Evolutionary conservation across 768 basidiomycete species (phyloP).

Genomic region (Mycena floridula): DNA sequence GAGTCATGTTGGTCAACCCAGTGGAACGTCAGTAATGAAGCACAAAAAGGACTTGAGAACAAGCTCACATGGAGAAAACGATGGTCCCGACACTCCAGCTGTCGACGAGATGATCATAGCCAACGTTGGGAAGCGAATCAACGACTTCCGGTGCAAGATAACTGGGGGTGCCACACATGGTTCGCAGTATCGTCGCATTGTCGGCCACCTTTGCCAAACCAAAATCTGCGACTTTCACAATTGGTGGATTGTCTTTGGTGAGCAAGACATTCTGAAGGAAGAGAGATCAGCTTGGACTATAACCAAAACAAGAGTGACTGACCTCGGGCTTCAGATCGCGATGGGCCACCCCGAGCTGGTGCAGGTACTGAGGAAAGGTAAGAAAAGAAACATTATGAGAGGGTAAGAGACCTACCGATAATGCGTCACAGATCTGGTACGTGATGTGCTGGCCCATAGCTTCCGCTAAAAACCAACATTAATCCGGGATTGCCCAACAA

Average conservation of each 20-base stretch:
- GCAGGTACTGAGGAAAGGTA: slow-evolving; percentile 49
- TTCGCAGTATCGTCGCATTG: slow-evolving; percentile 73
- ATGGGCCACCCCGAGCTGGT: slow-evolving; percentile 75
- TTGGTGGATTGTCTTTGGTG: slow-evolving; percentile 61
- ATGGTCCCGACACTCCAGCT: slow-evolving; percentile 97
- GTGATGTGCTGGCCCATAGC: slow-evolving; percentile 61
- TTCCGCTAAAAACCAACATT: slow-evolving; percentile 47
- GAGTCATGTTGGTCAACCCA: slow-evolving; percentile 72
- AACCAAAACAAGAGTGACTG: too few relatives aligned
- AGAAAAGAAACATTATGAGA: background rate
- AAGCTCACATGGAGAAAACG: slow-evolving; percentile 73
- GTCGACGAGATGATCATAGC: slow-evolving; percentile 88
- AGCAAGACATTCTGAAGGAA: slow-evolving; percentile 87
- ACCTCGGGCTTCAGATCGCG: slow-evolving; percentile 94
- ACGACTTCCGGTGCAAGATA: slow-evolving; percentile 95
- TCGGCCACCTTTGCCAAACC: slow-evolving; percentile 92
- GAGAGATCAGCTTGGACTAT: too few relatives aligned
- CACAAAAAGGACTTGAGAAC: slow-evolving; percentile 1
- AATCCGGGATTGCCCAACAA: slow-evolving; percentile 3
- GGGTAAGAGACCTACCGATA: slow-evolving; percentile 45
- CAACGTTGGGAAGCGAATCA: slow-evolving; percentile 49
- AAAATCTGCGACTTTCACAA: slow-evolving; percentile 91
- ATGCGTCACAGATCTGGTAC: slow-evolving; percentile 76
- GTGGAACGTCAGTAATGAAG: background rate
- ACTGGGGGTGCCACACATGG: slow-evolving; percentile 94